Base-by-base conservation (phyloP, 2,329 filamentous ascomycete species). In the Parasarocladium wereldwijsianum region DNA sequence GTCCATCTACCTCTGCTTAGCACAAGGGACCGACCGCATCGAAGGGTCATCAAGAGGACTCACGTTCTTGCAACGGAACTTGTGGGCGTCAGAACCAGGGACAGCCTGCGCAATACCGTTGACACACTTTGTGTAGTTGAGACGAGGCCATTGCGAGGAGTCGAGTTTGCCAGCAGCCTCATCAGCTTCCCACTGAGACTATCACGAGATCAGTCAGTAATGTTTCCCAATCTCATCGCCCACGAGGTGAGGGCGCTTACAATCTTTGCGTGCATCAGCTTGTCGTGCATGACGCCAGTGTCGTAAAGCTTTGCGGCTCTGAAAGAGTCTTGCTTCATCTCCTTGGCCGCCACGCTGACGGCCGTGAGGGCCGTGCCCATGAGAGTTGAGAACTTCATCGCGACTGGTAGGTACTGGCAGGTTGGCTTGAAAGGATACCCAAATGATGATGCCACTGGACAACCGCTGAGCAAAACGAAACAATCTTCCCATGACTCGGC, bases 1-100 rank as follows among this genome's bases (percentile, higher is more conserved):
- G 36, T 69, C 64, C 22, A 66, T 54, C 29, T 34, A n/a, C n/a
- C 16, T 13, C 8, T 13, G n/a, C 12, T 17, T 8, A 14, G 19
- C 9, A n/a, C 8, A 9, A 21, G 8, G 26, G 8, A 13, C 13
- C 16, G 10, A 20, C 23, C 19, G 12, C 20, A 13, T 14, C 15
- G 26, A 17, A 8, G 11, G 10, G n/a, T 13, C 8, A 15, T 8
- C 14, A 8, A 32, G 17, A 7, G 8, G 4, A 29, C 32, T 12
- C 14, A 34, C 33, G 26, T 44, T 44, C 36, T 43, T 42, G 34
- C 41, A 44, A 26, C 26, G 33, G 32, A 44, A 44, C 18, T 35
- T 41, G 24, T 41, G 39, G 6, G 42, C 36, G 10, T 38, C 40
- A 26, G 37, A 37, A 21, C 33, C 40, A 2, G 38, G 39, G 12